Evolutionary conservation across 805 yeast species (phyloP).

Genomic region (Phaffomyces thermotolerans): DNA sequence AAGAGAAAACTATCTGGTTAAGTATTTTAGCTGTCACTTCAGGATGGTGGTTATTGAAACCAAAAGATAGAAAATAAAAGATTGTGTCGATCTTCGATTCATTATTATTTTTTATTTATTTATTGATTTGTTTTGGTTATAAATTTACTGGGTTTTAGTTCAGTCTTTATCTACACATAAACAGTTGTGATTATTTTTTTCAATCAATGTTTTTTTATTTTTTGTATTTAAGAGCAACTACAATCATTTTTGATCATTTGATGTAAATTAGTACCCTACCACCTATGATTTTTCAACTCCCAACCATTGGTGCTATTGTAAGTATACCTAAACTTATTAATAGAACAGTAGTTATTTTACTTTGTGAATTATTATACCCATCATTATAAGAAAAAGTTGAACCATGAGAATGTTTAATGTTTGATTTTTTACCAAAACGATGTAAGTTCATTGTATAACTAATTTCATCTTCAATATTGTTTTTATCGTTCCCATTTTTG

Average conservation of each 20-base stretch:
- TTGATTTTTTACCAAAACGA: constrained; percentile 14
- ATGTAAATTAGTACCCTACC: too few species aligned
- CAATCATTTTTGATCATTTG: too few species aligned
- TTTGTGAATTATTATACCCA: too few species aligned
- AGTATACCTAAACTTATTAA: neutral
- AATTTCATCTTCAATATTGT: constrained; percentile 13
- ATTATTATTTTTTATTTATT: neutral
- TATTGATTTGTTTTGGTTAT: neutral
- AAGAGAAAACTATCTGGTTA: constrained; percentile 22
- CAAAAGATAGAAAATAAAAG: constrained; percentile 6
- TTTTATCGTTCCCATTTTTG: constrained; percentile 2
- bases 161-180: too few species aligned
- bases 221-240: too few species aligned
- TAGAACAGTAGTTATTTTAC: neutral
- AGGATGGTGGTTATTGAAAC: constrained; percentile 24
- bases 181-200: too few species aligned
- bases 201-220: too few species aligned
- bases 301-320: neutral
- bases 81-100: neutral
- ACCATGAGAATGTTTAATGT: neutral
- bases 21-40: constrained; percentile 22
- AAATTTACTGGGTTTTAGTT: too few species aligned
- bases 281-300: too few species aligned
- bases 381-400: neutral
- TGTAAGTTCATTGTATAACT: constrained; percentile 19